Evolutionary conservation across 2,329 filamentous ascomycete species (phyloP), one percentile per base, ranked within the genome.

Genomic region (Clonostachys chloroleuca): DNA sequence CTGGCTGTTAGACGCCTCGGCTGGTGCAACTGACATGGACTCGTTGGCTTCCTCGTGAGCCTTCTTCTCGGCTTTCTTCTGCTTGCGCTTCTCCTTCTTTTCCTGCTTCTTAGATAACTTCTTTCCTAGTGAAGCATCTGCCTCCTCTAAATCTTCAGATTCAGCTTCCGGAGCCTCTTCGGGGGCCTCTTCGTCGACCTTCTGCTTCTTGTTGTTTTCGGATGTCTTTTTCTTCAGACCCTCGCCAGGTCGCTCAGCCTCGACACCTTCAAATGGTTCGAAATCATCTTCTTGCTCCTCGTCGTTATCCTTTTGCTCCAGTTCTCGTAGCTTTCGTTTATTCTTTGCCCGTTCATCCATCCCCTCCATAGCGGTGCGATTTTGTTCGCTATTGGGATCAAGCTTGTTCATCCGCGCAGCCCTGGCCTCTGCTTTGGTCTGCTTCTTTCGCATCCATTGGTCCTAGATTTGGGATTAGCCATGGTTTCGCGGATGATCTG

Each of bases 381-480:
- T 94, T 54, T 78, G 65, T 52, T 86, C 84, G 60, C 90, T 91
- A 55, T 92, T 89, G 24, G 94, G 92, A 59, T 97, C 89, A 39
- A 97, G 79, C 71, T 96, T 97, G 50, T 87, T 89, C 62, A 86
- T 81, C 70, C 91, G 91, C 47, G 90, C 88, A 55, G 87, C 84
- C 52, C 83, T 82, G 50, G 89, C 89, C 67, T 96, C 81, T 66
- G 90, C 87, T 65, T 95, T 96, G 44, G 90, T 92, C 71, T 97
- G 92, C 74, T 97, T 97, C 72, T 94, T 95, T 62, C 86, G 86
- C 65, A 84, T 64, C 90, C 91, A 95, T 84, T 96, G 90, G 59
- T 94, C 87, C 90, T 95, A 60, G 52, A 55, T 44, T 46, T 42
- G 34, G 34, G 39, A 9, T 14, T 16, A 35, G 42, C 59, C 52